Percentiles rank a stretch among this genome's conserved stretches.
Evolutionary conservation across 2,329 filamentous ascomycete species (phyloP).

Genomic region (Phoma herbarum): DNA sequence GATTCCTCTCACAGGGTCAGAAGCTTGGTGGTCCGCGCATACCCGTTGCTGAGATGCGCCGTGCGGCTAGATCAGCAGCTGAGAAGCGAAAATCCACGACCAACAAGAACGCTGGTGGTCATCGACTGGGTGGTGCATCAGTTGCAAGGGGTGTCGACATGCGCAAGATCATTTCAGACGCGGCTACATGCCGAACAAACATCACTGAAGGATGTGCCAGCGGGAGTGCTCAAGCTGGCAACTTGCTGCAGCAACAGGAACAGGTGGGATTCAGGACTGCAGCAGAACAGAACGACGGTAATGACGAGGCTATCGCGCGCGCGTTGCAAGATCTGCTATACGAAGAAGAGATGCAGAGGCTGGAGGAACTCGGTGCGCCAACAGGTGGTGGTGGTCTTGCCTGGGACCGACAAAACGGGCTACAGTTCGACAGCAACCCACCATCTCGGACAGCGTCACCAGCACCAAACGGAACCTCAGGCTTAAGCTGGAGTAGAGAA

Average conservation of each 20-base stretch:
- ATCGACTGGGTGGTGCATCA: slow-evolving; percentile 73
- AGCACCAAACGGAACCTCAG: slow-evolving; percentile 20
- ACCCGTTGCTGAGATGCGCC: slow-evolving; percentile 73
- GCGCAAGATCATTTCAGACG: slow-evolving; percentile 74
- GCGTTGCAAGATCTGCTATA: slow-evolving; percentile 87
- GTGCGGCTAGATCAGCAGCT: slow-evolving; percentile 76
- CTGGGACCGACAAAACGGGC: slow-evolving; percentile 49
- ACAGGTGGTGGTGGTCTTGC: slow-evolving; percentile 46
- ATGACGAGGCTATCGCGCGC: slow-evolving; percentile 84
- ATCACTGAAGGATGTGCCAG: slow-evolving; percentile 79
- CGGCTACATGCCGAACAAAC: slow-evolving; percentile 71
- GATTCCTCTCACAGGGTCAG: slow-evolving; percentile 79
- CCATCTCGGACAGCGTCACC: slow-evolving; percentile 58
- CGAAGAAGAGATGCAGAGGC: slow-evolving; percentile 69
- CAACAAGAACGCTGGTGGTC: slow-evolving; percentile 74
- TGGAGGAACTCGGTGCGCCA: slow-evolving; percentile 59
- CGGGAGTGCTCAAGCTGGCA: slow-evolving; percentile 70
- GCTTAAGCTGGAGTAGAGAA: slow-evolving; percentile 42
- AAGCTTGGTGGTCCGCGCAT: slow-evolving; percentile 71
- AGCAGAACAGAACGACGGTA: slow-evolving; percentile 87
- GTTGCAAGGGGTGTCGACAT: slow-evolving; percentile 71
- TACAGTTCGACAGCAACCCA: slow-evolving; percentile 57
- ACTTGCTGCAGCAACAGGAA: slow-evolving; percentile 72
- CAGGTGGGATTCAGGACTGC: slow-evolving; percentile 79
- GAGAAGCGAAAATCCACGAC: slow-evolving; percentile 71